Evolutionary conservation across 768 basidiomycete species (phyloP), one percentile per base, ranked within the genome.

Genomic region (Pulveroboletus sp.): DNA sequence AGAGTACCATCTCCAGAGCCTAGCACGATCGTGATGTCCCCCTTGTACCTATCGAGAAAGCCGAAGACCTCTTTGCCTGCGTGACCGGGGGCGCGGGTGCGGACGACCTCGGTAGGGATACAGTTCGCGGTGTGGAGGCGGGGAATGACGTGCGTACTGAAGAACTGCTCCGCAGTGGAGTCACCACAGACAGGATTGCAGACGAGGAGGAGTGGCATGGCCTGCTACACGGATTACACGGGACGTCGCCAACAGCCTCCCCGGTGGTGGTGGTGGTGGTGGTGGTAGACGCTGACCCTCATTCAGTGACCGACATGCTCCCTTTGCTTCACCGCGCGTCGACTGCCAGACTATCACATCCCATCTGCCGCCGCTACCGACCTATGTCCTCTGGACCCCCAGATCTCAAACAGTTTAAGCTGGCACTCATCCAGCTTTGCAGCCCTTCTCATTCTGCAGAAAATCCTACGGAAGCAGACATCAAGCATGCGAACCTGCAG

Each of bases 361-460:
- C 14, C 24, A 32, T 27, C 30, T 21, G 8, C 17, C 11, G 40
- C 8, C 21, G 21, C 21, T 39, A 37, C 41, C 58, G 56, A 54
- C 37, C 57, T 26, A 69, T 70, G 67, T 58, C 63, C 46, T 56
- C 55, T 31, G 47, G 51, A 3, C 74, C 76, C 0, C 62, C 61
- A 28, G 49, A 69, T 3, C 76, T 89, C 66, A 84, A 80, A 58
- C 76, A 83, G 2, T 97, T 97, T 70, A 85, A 77, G 17, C 77
- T 99, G 46, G 92, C 94, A 0, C 76, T 97, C 40, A 81, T 97
- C 49, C 96, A 99, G 67, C 80, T 99, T 5, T 91, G 91, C n/a
- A 72, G 73, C 46, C 72, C 89, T 32, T 77, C 83, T 17, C 57
- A 77, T 1, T 78, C 42, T 38, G 6, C 39, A 44, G 58, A 56